These are phyloP conservation scores for Atkinsonella hypoxylon DNA, from an alignment of 2,329 filamentous ascomycete species.

Conservation along the genomic window DNA sequence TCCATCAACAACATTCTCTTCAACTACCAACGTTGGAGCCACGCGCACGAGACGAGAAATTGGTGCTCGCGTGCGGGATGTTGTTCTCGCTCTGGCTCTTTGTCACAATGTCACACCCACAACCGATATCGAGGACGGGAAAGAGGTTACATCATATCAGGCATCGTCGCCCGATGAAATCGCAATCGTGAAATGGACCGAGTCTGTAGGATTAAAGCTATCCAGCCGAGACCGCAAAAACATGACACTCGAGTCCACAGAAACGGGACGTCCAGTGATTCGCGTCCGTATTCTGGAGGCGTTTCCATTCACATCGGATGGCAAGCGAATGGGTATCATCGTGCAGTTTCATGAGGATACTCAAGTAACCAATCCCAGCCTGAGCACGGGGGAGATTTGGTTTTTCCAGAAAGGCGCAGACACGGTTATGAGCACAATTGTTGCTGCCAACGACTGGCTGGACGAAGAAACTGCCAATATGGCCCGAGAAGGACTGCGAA, in stretches of 20 bases:
- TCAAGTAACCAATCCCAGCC: conserved; percentile 34
- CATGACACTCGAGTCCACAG: conserved; percentile 70
- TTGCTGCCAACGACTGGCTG: conserved; percentile 93
- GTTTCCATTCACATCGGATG: conserved; percentile 95
- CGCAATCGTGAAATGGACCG: conserved; percentile 92
- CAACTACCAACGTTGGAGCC: conserved; percentile 47
- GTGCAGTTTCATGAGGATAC: conserved; percentile 63
- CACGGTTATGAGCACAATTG: conserved; percentile 94
- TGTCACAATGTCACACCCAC: conserved; percentile 95
- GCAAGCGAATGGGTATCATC: conserved; percentile 96
- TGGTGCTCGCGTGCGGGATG: conserved; percentile 80
- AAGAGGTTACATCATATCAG: conserved; percentile 75
- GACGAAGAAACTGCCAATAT: conserved; percentile 99
- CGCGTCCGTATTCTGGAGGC: conserved; percentile 83
- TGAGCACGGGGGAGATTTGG: conserved; percentile 71
- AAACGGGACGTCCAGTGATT: conserved; percentile 63
- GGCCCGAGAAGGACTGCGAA: conserved; percentile 90
- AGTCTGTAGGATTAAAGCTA: conserved; percentile 77
- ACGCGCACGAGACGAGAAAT: conserved; percentile 89
- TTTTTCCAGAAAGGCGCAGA: conserved; percentile 98
- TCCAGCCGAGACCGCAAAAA: conserved; percentile 75
- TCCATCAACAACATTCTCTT: conserved; percentile 58
- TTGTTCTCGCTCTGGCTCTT: conserved; percentile 81
- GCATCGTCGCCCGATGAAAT: conserved; percentile 97
- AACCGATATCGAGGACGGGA: conserved; percentile 65